Percentiles rank a stretch among this genome's conserved stretches.
phyloP scores from a whole-genome alignment of 768 basidiomycete species.

The Sporobolomyces roseus region DNA sequence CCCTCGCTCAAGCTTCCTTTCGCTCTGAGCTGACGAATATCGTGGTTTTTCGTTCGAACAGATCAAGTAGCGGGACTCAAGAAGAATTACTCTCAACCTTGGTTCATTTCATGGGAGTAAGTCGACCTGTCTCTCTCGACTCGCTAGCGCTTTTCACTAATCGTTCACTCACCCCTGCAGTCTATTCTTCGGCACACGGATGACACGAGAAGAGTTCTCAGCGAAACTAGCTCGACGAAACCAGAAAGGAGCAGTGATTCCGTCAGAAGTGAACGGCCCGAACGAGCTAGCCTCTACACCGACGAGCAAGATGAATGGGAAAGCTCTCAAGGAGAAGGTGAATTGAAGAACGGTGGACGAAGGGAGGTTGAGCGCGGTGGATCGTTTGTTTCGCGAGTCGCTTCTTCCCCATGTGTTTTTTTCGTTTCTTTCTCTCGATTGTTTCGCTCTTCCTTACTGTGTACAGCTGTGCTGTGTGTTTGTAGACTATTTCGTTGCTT shows the following conservation, averaged over 20 bases:
- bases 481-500: no score
- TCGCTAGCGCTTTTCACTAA: no score
- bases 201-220: constrained; percentile 45
- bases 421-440: neutral
- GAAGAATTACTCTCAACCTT: constrained; percentile 91
- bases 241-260: constrained; percentile 2
- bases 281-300: constrained; percentile 34
- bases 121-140: neutral
- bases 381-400: no score
- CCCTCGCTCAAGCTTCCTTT: neutral
- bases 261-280: constrained; percentile 30
- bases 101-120: constrained; percentile 88
- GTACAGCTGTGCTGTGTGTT: no score
- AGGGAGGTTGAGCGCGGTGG: constrained; percentile 16
- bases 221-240: constrained; percentile 12
- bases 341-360: constrained; percentile 5
- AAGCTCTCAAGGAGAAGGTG: constrained; percentile 36
- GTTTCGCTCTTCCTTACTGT: neutral
- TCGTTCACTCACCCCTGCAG: neutral
- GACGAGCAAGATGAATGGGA: constrained; percentile 21
- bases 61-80: constrained; percentile 70
- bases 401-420: neutral
- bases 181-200: constrained; percentile 68
- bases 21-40: constrained; percentile 8
- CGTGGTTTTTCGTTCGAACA: constrained; percentile 1